phyloP scores from a whole-genome alignment of 2,329 filamentous ascomycete species.

The Cladophialophora bantiana region DNA sequence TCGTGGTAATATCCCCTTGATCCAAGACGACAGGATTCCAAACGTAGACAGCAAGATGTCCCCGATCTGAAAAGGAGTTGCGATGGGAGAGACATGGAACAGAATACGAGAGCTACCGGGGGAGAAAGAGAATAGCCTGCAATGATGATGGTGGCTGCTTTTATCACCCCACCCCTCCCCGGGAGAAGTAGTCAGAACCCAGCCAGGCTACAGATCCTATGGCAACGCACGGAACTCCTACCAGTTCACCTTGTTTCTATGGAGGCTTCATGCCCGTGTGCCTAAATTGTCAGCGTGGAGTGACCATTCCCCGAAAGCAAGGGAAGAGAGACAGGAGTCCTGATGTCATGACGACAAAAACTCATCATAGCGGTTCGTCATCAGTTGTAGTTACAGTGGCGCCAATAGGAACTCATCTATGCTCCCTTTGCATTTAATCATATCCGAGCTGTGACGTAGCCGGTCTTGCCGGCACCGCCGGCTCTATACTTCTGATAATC shows the following conservation, averaged over 20 bases:
- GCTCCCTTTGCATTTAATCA: too few species aligned
- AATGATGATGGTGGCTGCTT: not conserved
- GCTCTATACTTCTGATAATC: too few species aligned
- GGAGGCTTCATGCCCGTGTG: not conserved
- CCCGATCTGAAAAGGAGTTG: conserved; percentile 32
- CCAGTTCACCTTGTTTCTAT: too few species aligned
- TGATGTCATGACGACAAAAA: not conserved
- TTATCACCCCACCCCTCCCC: too few species aligned
- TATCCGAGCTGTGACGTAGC: too few species aligned
- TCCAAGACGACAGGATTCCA: conserved; percentile 22
- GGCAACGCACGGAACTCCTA: too few species aligned
- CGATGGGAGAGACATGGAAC: conserved; percentile 21
- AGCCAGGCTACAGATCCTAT: too few species aligned
- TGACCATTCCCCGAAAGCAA: not conserved
- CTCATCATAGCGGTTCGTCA: not conserved
- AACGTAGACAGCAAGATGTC: conserved; percentile 45
- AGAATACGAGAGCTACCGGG: conserved; percentile 41
- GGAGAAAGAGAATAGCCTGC: not conserved
- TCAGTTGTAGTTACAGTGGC: too few species aligned
- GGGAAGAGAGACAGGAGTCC: not conserved
- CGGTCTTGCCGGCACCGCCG: too few species aligned
- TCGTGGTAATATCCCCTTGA: conserved; percentile 40
- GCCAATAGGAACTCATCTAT: too few species aligned
- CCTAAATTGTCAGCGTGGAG: not conserved
- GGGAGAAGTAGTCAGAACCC: too few species aligned